These are phyloP conservation scores for Aspergillus transmontanensis DNA, from an alignment of 2,329 filamentous ascomycete genomes.

Conservation along the genomic window DNA sequence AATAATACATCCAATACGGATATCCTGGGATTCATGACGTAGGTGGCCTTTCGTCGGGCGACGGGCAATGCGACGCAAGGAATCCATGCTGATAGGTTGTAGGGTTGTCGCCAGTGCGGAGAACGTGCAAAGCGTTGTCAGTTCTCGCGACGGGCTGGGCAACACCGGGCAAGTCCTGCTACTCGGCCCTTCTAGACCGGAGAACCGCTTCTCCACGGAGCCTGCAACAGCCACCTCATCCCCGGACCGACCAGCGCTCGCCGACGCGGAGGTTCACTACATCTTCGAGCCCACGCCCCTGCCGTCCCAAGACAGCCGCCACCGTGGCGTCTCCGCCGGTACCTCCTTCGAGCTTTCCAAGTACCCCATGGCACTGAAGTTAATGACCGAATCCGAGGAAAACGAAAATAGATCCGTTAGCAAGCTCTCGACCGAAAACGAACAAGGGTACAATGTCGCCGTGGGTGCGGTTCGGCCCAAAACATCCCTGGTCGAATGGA, in stretches of 20 bases:
- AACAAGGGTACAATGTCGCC: conserved; percentile 69
- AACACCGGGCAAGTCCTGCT: conserved; percentile 70
- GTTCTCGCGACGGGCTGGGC: conserved; percentile 52
- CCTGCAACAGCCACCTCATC: conserved; percentile 21
- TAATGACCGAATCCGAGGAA: conserved; percentile 56
- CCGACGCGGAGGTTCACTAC: conserved; percentile 53
- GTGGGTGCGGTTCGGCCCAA: conserved; percentile 77
- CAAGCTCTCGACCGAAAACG: conserved; percentile 70
- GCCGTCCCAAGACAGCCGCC: conserved; percentile 33
- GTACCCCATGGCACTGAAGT: conserved; percentile 66
- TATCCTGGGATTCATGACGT: conserved; percentile 80
- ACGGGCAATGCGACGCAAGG: not conserved
- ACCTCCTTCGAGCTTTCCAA: conserved; percentile 59
- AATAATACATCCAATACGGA: conserved; percentile 63
- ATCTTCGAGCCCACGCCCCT: conserved; percentile 59
- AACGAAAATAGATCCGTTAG: conserved; percentile 69
- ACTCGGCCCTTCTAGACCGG: conserved; percentile 66
- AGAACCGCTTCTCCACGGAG: conserved; percentile 62
- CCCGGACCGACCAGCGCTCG: conserved; percentile 42
- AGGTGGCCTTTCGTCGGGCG: conserved; percentile 31
- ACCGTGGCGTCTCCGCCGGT: conserved; percentile 34
- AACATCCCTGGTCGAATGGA: conserved; percentile 75
- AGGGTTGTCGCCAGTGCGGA: conserved; percentile 56
- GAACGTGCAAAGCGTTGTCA: conserved; percentile 48
- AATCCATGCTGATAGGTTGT: not conserved